Evolutionary conservation across 2,329 filamentous ascomycete species (phyloP).

Genomic region (Colletotrichum costaricense): DNA sequence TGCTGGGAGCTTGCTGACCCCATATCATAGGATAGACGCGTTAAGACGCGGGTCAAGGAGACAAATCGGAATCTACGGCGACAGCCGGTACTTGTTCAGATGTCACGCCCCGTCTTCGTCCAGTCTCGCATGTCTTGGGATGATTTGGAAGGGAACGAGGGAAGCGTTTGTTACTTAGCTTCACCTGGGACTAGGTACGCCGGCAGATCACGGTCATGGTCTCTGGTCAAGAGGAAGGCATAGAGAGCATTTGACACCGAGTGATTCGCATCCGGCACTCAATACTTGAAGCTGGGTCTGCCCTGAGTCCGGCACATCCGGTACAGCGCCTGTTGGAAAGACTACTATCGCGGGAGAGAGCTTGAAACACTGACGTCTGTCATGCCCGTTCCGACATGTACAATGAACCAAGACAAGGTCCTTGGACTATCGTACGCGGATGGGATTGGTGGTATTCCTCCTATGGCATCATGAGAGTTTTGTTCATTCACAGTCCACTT

Average conservation of each 20-base stretch:
- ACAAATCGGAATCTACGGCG: constrained; percentile 6
- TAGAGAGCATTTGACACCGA: too few relatives aligned
- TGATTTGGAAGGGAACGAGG: too few relatives aligned
- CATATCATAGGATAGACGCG: not conserved
- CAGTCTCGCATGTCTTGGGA: not conserved
- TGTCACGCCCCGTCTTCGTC: not conserved
- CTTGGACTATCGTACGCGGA: not conserved
- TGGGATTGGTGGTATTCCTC: not conserved
- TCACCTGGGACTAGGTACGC: too few relatives aligned
- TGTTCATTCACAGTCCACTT: not conserved
- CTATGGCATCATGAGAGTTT: too few relatives aligned
- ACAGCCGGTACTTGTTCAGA: not conserved
- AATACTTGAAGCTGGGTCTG: too few relatives aligned
- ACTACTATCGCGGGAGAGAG: not conserved
- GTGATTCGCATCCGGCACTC: too few relatives aligned
- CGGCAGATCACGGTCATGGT: too few relatives aligned
- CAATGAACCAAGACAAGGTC: not conserved
- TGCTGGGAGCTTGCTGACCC: not conserved
- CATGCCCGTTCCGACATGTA: not conserved
- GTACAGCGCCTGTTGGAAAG: too few relatives aligned
- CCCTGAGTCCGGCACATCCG: too few relatives aligned
- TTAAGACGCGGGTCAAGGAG: not conserved
- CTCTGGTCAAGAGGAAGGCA: too few relatives aligned
- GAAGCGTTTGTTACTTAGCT: too few relatives aligned
- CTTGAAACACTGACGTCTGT: constrained; percentile 22